Evolutionary conservation across 768 basidiomycete species (phyloP), one percentile per base, ranked within the genome.

Genomic region (Gyrodon lividus): DNA sequence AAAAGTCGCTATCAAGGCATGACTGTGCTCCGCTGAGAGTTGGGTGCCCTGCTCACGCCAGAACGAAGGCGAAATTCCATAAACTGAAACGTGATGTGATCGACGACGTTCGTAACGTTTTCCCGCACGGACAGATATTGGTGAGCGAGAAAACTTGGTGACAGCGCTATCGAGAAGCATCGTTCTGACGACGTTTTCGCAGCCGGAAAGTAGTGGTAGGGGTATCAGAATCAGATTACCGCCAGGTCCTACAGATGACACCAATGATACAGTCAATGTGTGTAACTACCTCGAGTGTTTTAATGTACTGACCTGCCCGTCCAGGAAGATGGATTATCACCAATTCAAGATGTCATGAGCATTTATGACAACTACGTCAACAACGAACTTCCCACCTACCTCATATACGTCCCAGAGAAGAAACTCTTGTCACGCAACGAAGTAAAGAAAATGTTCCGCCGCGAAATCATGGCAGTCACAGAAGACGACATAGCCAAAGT

Each of bases 381-480:
- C 54, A 67, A 67, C 38, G 66, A 69, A 43, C 45, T 67, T 1
- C 66, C 66, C 7, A 58, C 65, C 30, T 60, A 69, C 48, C 65
- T 67, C 2, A 56, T 67, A 3, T 35, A 67, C 35, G 65, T 67
- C 42, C 50, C 60, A 12, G 58, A 60, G 2, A 67, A 54, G 47
- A 62, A 31, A 34, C 58, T 67, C 10, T 23, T 67, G 23, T 69
- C 67, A 3, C 66, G 66, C 19, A 58, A 69, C n/a, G 60, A 69
- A 1, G 65, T 67, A 19, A 69, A 67, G 37, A 67, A 45, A 30
- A 60, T 62, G 40, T 69, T 67, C 46, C 67, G 60, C n/a, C 60
- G 58, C 20, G 60, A 65, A 1, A 50, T 67, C 49, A 42, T 54
- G 48, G 46, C 52, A 2, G 40, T 69, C 7, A 65, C 67, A 17